Evolutionary conservation across 345 rosid species (phyloP), one percentile per base, ranked within the genome.

Genomic region (Camelina hispida): DNA sequence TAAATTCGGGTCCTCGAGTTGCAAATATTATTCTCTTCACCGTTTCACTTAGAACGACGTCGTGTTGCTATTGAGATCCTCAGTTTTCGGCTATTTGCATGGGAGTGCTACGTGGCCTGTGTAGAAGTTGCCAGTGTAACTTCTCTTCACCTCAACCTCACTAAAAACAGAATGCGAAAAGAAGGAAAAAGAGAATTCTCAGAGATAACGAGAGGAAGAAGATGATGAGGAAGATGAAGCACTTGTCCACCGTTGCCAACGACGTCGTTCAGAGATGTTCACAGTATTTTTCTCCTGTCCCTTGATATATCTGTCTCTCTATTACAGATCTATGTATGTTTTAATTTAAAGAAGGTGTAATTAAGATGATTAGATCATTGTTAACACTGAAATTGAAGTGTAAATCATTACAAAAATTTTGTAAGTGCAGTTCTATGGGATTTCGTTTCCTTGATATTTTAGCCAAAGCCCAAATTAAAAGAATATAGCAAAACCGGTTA

Each of bases 191-290:
- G 38, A 53, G 2, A 2, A 11, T 4, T 3, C 18, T 9, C 1
- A 40, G 43, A 71, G 14, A 75, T 47, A 32, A 20, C 11, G 42
- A 57, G 38, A 58, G 58, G 48, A 42, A 43, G 66, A 77, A 17
- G 38, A 77, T 30, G 70, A 72, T 62, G 80, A 78, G 5, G 72
- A 80, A 66, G 69, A 88, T 73, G 88, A 90, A 92, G 88, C 91
- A 86, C 66, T 82, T 87, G 15, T 95, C 98, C 79, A 81, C 96
- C 93, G 69, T 86, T 74, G 97, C 98, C 14, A 85, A 79, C 76
- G 86, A 81, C 79, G 84, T 92, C 68, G 84, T 92, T 52, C 80
- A 66, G 22, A 77, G 69, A 79, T 92, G 89, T 76, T 89, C 98
- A 55, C 73, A 60, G 98, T 95, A 88, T 12, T 13, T 62, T 20